These are phyloP conservation scores for Dichotomocladium elegans DNA, from an alignment of 371 early-diverging fungal genomes.

Conservation along the genomic window DNA sequence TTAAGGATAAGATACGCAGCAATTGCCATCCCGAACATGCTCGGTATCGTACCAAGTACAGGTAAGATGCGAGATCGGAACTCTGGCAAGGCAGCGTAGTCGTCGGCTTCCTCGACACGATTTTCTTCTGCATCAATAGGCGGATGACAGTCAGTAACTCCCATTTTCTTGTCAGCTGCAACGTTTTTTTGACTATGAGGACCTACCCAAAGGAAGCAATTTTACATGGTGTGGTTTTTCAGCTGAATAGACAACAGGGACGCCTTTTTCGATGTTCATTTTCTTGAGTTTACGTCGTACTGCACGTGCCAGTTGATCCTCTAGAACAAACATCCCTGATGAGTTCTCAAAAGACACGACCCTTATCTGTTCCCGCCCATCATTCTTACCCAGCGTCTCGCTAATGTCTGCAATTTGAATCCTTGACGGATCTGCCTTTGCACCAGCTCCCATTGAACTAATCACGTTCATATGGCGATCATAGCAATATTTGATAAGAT, in stretches of 20 bases:
- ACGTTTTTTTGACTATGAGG: background rate
- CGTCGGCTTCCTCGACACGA: constrained; percentile 77
- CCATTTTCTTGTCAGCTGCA: background rate
- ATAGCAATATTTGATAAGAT: constrained; percentile 82
- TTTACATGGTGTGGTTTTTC: constrained; percentile 85
- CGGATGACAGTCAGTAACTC: background rate
- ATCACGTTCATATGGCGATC: constrained; percentile 70
- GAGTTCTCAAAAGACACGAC: background rate
- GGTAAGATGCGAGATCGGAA: constrained; percentile 85
- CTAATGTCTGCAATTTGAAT: constrained; percentile 94
- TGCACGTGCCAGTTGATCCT: constrained; percentile 89
- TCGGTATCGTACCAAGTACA: constrained; percentile 88
- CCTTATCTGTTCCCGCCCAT: background rate
- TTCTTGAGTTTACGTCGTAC: constrained; percentile 74
- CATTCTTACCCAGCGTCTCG: constrained; percentile 75
- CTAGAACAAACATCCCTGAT: constrained; percentile 34
- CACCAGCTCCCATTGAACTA: constrained; percentile 93
- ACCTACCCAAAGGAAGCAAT: constrained; percentile 63
- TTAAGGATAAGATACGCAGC: constrained; percentile 80
- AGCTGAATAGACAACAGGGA: constrained; percentile 89
- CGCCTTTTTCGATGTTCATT: constrained; percentile 66
- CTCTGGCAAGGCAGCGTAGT: constrained; percentile 86
- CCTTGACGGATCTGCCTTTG: constrained; percentile 90
- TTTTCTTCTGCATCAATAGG: constrained; percentile 51
- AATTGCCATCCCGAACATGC: constrained; percentile 91